Conservation (phyloP, 2,329 filamentous ascomycete species). For the Leptographium lundbergii region DNA sequence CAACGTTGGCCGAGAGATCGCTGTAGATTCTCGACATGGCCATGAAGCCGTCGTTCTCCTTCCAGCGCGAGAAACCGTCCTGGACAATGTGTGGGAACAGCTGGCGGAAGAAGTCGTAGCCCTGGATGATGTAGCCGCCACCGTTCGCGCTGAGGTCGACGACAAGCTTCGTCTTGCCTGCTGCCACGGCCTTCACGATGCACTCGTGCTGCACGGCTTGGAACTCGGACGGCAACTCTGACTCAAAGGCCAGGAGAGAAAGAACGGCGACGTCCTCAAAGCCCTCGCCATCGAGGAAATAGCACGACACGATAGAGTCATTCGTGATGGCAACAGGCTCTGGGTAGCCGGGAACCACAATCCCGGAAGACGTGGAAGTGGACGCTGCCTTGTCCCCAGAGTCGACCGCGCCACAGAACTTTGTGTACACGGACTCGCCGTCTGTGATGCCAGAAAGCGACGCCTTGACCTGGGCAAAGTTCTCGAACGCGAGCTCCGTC, state of each 20-base stretch:
- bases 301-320: slow-evolving; percentile 20
- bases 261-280: slow-evolving; percentile 22
- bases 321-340: slow-evolving; percentile 17
- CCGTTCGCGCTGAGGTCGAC: slow-evolving; percentile 46
- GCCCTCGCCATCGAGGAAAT: slow-evolving; percentile 19
- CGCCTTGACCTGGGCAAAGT: slow-evolving; percentile 19
- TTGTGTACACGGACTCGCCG: slow-evolving; percentile 20
- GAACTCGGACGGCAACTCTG: slow-evolving; percentile 17
- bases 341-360: slow-evolving; percentile 14
- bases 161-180: slow-evolving; percentile 46
- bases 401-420: slow-evolving; percentile 18
- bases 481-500: slow-evolving; percentile 17
- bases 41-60: slow-evolving; percentile 23
- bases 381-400: neutral
- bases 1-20: slow-evolving; percentile 27
- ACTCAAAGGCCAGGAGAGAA: slow-evolving; percentile 16
- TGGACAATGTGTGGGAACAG: slow-evolving; percentile 30
- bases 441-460: slow-evolving; percentile 19
- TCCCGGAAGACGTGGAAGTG: neutral
- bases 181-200: slow-evolving; percentile 23
- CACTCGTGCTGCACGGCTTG: slow-evolving; percentile 22
- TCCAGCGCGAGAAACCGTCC: slow-evolving; percentile 27
- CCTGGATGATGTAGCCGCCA: slow-evolving; percentile 46
- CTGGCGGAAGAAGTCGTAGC: slow-evolving; percentile 48
- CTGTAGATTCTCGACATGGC: slow-evolving; percentile 30